Evolutionary conservation across 371 early-diverging fungal species (phyloP).

Genomic region (Mortierella sp.): DNA sequence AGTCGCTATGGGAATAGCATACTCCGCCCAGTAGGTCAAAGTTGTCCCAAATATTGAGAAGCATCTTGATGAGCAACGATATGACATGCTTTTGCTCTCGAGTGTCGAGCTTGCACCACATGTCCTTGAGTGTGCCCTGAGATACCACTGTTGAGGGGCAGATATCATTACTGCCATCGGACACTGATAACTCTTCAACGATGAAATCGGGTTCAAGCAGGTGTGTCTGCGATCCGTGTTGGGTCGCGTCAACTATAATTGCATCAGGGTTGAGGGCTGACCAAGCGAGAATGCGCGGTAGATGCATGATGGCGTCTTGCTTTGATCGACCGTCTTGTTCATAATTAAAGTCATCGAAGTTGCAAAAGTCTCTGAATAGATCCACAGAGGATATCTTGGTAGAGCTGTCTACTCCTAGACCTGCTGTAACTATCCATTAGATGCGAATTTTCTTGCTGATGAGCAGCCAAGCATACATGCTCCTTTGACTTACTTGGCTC

Average conservation of each 20-base stretch:
- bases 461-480: no score
- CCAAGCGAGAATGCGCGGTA: constrained; percentile 13
- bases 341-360: neutral
- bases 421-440: no score
- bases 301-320: constrained; percentile 4
- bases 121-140: constrained; percentile 6
- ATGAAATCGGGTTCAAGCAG: constrained; percentile 12
- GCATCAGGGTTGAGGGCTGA: neutral
- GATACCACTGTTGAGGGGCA: neutral
- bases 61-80: constrained; percentile 1
- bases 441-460: no score
- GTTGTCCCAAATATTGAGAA: constrained; percentile 19
- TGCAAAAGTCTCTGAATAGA: neutral
- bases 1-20: neutral
- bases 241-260: neutral
- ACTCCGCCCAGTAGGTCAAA: constrained; percentile 28
- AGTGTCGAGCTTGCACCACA: constrained; percentile 11
- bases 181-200: constrained; percentile 7
- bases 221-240: neutral
- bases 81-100: constrained; percentile 7
- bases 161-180: neutral
- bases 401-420: no score
- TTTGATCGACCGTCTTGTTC: neutral
- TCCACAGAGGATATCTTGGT: neutral
- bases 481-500: no score